phyloP scores from a whole-genome alignment of 2,329 filamentous ascomycete genomes.

The Bisporella sp. region DNA sequence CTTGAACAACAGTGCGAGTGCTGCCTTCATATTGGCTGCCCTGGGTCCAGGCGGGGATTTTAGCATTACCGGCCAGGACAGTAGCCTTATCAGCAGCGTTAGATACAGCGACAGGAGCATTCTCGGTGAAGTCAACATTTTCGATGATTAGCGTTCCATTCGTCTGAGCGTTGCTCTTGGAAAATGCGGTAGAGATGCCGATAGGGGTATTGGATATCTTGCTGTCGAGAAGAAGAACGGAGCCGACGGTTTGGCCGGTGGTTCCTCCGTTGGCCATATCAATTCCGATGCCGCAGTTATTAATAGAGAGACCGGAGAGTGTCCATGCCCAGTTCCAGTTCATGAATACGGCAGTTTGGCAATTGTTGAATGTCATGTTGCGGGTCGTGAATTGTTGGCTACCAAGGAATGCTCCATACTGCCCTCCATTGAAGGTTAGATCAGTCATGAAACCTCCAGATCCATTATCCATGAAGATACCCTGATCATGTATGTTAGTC shows the following conservation, averaged over 20 bases:
- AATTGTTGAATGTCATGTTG: conserved; percentile 75
- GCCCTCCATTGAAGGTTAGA: conserved; percentile 75
- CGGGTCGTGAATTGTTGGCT: conserved; percentile 85
- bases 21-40: conserved; percentile 60
- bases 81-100: conserved; percentile 46
- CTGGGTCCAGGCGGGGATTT: conserved; percentile 69
- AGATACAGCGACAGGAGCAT: conserved; percentile 60
- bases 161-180: conserved; percentile 51
- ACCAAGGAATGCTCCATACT: conserved; percentile 71
- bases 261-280: conserved; percentile 65
- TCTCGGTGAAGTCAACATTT: conserved; percentile 74
- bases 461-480: conserved; percentile 80
- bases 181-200: conserved; percentile 72
- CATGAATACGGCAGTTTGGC: conserved; percentile 78
- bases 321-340: conserved; percentile 92
- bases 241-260: conserved; percentile 71
- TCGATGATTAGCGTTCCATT: conserved; percentile 81
- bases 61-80: conserved; percentile 62
- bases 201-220: conserved; percentile 67
- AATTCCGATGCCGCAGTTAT: conserved; percentile 67
- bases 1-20: conserved; percentile 51
- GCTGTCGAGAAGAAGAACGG: conserved; percentile 76
- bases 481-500: conserved; percentile 26
- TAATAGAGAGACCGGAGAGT: conserved; percentile 68
- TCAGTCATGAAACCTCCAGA: conserved; percentile 81